phyloP scores from a whole-genome alignment of 805 yeast genomes.

The Blastobotrys mokoenaii region DNA sequence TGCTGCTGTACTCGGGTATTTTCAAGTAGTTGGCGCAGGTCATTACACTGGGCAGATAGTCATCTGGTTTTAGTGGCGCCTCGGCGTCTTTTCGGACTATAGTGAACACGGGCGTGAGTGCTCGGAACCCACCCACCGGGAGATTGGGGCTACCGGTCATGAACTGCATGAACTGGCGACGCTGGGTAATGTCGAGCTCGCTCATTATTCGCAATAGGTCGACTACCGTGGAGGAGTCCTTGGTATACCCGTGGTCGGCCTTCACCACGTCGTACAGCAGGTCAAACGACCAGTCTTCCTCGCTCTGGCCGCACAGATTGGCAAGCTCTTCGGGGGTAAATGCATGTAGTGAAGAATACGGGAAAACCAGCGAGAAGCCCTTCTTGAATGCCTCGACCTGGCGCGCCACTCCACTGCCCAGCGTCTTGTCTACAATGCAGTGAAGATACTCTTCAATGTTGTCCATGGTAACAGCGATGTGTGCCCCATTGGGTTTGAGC shows the following conservation, averaged over 20 bases:
- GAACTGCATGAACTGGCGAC: constrained; percentile 73
- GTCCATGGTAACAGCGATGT: constrained; percentile 37
- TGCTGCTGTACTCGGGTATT: constrained; percentile 69
- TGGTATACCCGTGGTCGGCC: constrained; percentile 86
- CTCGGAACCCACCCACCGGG: constrained; percentile 89
- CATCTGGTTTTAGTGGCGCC: constrained; percentile 44
- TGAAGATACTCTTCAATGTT: constrained; percentile 55
- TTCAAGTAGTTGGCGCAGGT: constrained; percentile 94
- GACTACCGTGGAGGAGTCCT: constrained; percentile 56
- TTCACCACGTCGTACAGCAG: constrained; percentile 53
- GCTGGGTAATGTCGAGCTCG: constrained; percentile 43
- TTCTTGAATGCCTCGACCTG: constrained; percentile 64
- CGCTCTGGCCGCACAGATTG: constrained; percentile 62
- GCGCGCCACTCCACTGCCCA: constrained; percentile 52
- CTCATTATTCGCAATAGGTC: constrained; percentile 55
- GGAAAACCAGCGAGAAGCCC: constrained; percentile 81
- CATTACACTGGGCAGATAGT: constrained; percentile 92
- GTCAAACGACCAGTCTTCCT: constrained; percentile 69
- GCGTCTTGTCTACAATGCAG: constrained; percentile 46
- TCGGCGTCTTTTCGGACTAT: constrained; percentile 75
- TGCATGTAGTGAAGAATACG: constrained; percentile 59
- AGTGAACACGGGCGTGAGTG: constrained; percentile 72
- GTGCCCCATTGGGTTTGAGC: constrained; percentile 48
- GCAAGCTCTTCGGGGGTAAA: constrained; percentile 71
- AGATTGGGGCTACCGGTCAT: constrained; percentile 88